Conservation (phyloP, 2,329 filamentous ascomycete genomes). For the Colletotrichum neosansevieriae region DNA sequence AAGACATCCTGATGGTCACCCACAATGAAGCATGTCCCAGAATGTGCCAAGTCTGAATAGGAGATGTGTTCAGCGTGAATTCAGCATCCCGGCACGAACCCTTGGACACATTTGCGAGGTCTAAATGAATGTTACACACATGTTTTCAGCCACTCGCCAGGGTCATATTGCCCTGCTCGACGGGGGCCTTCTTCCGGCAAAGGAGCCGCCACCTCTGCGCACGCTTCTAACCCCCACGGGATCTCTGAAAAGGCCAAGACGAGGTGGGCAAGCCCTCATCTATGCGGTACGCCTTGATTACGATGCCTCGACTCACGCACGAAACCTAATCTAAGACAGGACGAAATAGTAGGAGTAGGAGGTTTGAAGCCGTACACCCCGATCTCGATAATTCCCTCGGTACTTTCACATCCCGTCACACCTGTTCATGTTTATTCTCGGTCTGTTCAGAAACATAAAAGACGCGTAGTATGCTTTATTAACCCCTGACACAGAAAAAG, state of each 20-base stretch:
- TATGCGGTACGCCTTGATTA: conserved; percentile 8
- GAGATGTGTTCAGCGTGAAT: no score
- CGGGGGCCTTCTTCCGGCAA: not conserved
- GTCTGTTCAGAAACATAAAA: not conserved
- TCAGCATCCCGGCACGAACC: no score
- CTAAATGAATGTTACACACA: not conserved
- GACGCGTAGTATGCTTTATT: not conserved
- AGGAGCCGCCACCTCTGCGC: conserved; percentile 1
- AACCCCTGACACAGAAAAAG: not conserved
- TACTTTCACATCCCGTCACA: not conserved
- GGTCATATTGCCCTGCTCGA: not conserved
- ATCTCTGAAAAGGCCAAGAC: conserved; percentile 3
- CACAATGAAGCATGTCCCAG: no score
- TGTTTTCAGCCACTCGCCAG: conserved; percentile 2
- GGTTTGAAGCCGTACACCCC: conserved; percentile 16
- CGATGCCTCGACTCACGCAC: conserved; percentile 15
- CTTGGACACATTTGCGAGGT: not conserved
- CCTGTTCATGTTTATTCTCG: not conserved
- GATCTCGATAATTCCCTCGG: conserved; percentile 29
- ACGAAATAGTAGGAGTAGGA: not conserved
- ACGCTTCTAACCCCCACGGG: not conserved
- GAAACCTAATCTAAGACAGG: conserved; percentile 23
- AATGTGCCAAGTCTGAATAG: no score
- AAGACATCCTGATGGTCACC: no score
- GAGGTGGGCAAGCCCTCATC: conserved; percentile 13